Evolutionary conservation across 2,329 filamentous ascomycete genomes (phyloP).

Genomic region (Xylaria sp.): DNA sequence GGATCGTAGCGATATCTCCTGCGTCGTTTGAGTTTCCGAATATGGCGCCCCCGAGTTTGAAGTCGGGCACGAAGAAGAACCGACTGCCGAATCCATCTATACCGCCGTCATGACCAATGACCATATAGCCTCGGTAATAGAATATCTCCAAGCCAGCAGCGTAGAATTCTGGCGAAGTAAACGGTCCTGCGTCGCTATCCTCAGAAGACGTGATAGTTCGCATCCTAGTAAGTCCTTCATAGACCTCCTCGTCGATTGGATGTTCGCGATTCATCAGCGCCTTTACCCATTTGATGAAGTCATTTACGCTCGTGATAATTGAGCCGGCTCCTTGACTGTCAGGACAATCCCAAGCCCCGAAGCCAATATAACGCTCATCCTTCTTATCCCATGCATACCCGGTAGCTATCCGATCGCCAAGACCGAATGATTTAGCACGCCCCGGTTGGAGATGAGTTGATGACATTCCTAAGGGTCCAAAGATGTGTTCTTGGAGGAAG

Average conservation of each 20-base stretch:
- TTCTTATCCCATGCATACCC: slow-evolving; percentile 37
- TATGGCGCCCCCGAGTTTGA: slow-evolving; percentile 36
- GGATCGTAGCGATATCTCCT: background rate
- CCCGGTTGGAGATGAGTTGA: slow-evolving; percentile 41
- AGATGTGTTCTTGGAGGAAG: slow-evolving; percentile 42
- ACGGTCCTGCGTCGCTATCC: slow-evolving; percentile 11
- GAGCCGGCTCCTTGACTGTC: slow-evolving; percentile 44
- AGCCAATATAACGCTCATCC: slow-evolving; percentile 18
- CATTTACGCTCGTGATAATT: slow-evolving; percentile 43
- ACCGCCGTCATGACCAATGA: slow-evolving; percentile 41
- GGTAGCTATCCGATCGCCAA: slow-evolving; percentile 38
- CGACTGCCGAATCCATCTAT: slow-evolving; percentile 39
- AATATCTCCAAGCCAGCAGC: slow-evolving; percentile 39
- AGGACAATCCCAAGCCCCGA: slow-evolving; percentile 24
- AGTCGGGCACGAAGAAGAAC: slow-evolving; percentile 40
- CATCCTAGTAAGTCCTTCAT: slow-evolving; percentile 37
- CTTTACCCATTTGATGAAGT: slow-evolving; percentile 43
- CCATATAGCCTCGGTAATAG: slow-evolving; percentile 40
- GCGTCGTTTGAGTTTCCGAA: slow-evolving; percentile 36
- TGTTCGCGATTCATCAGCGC: slow-evolving; percentile 37
- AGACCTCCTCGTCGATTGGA: slow-evolving; percentile 41
- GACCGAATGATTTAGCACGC: slow-evolving; percentile 29
- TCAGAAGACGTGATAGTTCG: slow-evolving; percentile 33
- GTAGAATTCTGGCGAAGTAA: slow-evolving; percentile 38
- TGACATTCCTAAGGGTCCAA: slow-evolving; percentile 40